These are phyloP conservation scores for Mycena capillaripes DNA, from an alignment of 768 basidiomycete genomes.

Conservation along the genomic window DNA sequence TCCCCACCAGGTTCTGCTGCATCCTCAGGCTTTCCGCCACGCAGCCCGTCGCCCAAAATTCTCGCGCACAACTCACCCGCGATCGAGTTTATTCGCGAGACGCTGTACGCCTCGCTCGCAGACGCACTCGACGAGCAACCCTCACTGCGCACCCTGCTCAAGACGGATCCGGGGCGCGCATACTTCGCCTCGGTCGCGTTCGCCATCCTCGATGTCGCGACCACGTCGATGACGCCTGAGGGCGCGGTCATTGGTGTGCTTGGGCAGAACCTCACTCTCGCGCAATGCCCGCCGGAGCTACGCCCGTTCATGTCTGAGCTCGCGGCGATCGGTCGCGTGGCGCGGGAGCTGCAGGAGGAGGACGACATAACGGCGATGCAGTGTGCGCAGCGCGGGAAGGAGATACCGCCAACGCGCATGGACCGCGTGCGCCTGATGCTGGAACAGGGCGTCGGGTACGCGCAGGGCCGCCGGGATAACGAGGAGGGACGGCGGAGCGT, in stretches of 20 bases:
- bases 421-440: slow-evolving; percentile 73
- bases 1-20: slow-evolving; percentile 44
- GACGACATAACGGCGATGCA: slow-evolving; percentile 70
- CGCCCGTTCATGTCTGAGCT: slow-evolving; percentile 82
- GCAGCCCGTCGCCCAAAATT: slow-evolving; percentile 53
- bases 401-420: slow-evolving; percentile 59
- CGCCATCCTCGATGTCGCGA: slow-evolving; percentile 80
- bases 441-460: slow-evolving; percentile 69
- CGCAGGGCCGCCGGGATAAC: slow-evolving; percentile 40
- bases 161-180: slow-evolving; percentile 76
- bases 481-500: slow-evolving; percentile 52
- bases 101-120: slow-evolving; percentile 85
- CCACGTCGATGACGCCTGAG: slow-evolving; percentile 61
- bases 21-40: slow-evolving; percentile 41
- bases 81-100: slow-evolving; percentile 87
- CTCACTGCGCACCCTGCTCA: slow-evolving; percentile 68
- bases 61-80: slow-evolving; percentile 68
- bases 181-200: slow-evolving; percentile 84
- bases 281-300: slow-evolving; percentile 73
- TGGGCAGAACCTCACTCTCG: slow-evolving; percentile 67
- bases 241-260: slow-evolving; percentile 71
- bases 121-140: slow-evolving; percentile 73
- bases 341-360: slow-evolving; percentile 62
- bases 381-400: slow-evolving; percentile 50
- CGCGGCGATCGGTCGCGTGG: slow-evolving; percentile 64